These are phyloP conservation scores for Pseudopithomyces chartarum DNA, from an alignment of 2,329 filamentous ascomycete species.

Conservation along the genomic window DNA sequence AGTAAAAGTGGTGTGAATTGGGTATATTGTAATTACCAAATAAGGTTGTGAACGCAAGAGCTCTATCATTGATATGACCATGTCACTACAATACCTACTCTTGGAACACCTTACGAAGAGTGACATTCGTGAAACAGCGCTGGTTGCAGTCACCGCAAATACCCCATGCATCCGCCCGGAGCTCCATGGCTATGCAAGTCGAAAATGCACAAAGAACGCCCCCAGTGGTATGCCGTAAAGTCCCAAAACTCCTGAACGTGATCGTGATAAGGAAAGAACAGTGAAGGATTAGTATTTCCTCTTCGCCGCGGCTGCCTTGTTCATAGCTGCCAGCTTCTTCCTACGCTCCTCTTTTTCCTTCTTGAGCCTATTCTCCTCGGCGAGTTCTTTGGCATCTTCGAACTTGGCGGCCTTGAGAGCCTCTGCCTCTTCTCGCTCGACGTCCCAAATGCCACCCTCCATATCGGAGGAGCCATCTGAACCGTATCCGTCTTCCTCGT, in stretches of 20 bases:
- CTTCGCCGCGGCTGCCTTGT: constrained; percentile 36
- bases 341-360: constrained; percentile 43
- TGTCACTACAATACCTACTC: constrained; percentile 24
- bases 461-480: constrained; percentile 75
- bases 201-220: constrained; percentile 24
- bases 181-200: constrained; percentile 40
- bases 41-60: not conserved
- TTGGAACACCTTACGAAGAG: constrained; percentile 21
- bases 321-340: constrained; percentile 36
- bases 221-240: constrained; percentile 34
- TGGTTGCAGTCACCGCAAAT: constrained; percentile 26
- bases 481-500: constrained; percentile 66
- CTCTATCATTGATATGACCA: constrained; percentile 10
- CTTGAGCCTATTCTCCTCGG: constrained; percentile 54
- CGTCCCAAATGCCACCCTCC: constrained; percentile 76
- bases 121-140: constrained; percentile 22
- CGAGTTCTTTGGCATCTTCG: constrained; percentile 70
- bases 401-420: constrained; percentile 67
- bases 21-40: constrained; percentile 3
- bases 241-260: constrained; percentile 28
- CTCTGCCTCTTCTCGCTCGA: constrained; percentile 71
- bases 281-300: constrained; percentile 29
- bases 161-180: constrained; percentile 15
- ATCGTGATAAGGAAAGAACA: constrained; percentile 10
- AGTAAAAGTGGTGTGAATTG: not conserved